A percentile compares a stretch with the other conserved stretches of the same genome.
phyloP scores from a whole-genome alignment of 2,329 filamentous ascomycete genomes.

The Paradendryphiella salina region DNA sequence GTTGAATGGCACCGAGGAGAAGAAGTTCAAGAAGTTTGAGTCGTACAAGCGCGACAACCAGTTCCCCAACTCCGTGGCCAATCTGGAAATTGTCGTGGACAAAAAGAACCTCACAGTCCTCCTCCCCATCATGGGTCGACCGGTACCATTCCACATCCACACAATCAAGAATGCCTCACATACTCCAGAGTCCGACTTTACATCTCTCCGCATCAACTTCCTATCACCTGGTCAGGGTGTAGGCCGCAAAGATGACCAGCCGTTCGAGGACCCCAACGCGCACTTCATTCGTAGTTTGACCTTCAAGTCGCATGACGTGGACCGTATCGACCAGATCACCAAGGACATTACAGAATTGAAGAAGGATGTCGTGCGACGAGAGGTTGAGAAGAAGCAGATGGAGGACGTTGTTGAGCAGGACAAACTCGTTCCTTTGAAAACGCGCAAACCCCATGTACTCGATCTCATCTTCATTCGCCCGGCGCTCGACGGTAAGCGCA shows the following conservation, averaged over 20 bases:
- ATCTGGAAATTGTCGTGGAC: constrained; percentile 88
- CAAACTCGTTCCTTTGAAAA: constrained; percentile 92
- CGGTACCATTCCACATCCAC: constrained; percentile 95
- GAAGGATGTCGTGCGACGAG: constrained; percentile 85
- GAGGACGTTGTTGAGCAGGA: constrained; percentile 99
- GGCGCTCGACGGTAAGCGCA: constrained; percentile 93
- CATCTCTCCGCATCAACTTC: constrained; percentile 95
- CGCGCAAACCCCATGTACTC: constrained; percentile 85
- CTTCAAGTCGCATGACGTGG: constrained; percentile 86
- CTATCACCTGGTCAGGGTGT: constrained; percentile 96
- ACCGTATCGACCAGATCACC: constrained; percentile 86
- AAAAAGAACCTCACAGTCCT: constrained; percentile 87
- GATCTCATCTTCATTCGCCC: constrained; percentile 96
- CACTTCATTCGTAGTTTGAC: constrained; percentile 96
- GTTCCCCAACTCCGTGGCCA: constrained; percentile 78
- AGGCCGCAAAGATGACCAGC: constrained; percentile 93
- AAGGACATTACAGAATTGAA: constrained; percentile 95
- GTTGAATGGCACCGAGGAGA: constrained; percentile 87
- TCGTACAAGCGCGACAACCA: constrained; percentile 99
- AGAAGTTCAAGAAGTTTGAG: constrained; percentile 98
- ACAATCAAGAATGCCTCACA: constrained; percentile 99
- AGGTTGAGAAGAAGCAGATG: constrained; percentile 99
- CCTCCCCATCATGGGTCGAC: constrained; percentile 94
- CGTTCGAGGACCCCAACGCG: constrained; percentile 92
- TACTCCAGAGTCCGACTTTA: constrained; percentile 92